Conservation (phyloP, 2,329 filamentous ascomycete species). For the Pseudophaeomoniella oleicola region DNA sequence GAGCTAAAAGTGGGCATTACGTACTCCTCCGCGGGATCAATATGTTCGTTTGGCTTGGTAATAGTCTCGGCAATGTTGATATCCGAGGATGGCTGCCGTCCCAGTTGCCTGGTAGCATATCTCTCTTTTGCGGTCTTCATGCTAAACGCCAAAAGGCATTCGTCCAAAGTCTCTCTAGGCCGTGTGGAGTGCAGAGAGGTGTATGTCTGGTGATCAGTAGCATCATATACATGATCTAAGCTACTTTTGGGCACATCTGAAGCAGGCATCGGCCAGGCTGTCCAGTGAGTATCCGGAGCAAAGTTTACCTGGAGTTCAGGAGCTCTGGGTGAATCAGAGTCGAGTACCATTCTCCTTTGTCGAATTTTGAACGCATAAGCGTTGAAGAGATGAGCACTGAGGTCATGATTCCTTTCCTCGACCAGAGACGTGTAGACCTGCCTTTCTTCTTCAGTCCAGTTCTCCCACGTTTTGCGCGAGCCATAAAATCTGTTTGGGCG, state of each 20-base stretch:
- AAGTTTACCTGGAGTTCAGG: conserved; percentile 14
- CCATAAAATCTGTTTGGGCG: conserved; percentile 65
- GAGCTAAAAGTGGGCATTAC: conserved; percentile 5
- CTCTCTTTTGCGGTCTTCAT: conserved; percentile 53
- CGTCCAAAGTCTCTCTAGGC: conserved; percentile 51
- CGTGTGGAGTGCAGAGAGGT: conserved; percentile 27
- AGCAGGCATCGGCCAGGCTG: conserved; percentile 65
- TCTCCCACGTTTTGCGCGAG: conserved; percentile 54
- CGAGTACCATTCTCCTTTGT: conserved; percentile 1
- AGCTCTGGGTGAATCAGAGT: conserved; percentile 1
- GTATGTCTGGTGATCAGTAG: conserved; percentile 38
- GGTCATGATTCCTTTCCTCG: conserved; percentile 47
- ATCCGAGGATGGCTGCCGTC: too few species aligned
- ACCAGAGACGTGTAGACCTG: conserved; percentile 49
- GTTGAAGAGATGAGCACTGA: conserved; percentile 68
- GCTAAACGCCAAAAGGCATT: conserved; percentile 53
- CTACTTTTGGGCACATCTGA: conserved; percentile 44
- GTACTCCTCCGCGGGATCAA: conserved; percentile 4
- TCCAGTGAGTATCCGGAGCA: conserved; percentile 49
- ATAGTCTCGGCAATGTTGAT: too few species aligned
- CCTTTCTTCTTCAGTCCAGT: conserved; percentile 81
- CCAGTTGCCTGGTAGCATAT: conserved; percentile 30
- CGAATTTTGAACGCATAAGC: conserved; percentile 48
- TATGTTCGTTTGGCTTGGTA: not conserved
- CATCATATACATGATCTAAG: conserved; percentile 34